Conservation (phyloP, 805 yeast genomes). For the Saccharomycopsis schoenii region DNA sequence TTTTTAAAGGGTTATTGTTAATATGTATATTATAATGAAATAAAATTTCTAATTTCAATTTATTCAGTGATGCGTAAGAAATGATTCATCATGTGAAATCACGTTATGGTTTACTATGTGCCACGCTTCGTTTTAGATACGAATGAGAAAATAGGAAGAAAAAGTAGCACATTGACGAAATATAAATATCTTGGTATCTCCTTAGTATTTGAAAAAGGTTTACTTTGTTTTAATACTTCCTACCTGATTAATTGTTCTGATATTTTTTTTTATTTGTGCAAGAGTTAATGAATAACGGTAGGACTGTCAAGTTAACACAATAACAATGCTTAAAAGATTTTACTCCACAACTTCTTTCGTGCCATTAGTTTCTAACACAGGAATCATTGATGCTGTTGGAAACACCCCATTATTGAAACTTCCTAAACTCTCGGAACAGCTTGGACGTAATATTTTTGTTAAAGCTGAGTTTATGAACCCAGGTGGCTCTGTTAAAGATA, state of each 20-base stretch:
- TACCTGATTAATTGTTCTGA: background rate
- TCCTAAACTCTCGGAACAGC: slow-evolving; percentile 42
- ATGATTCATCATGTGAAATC: background rate
- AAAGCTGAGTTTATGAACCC: slow-evolving; percentile 93
- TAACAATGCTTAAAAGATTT: background rate
- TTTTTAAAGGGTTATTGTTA: slow-evolving; percentile 1
- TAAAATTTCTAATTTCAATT: background rate
- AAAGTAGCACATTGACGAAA: too few species aligned
- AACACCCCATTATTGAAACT: slow-evolving; percentile 76
- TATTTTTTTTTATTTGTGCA: background rate
- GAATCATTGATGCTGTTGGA: slow-evolving; percentile 79
- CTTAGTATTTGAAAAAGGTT: too few species aligned
- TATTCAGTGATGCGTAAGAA: background rate
- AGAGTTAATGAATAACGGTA: too few species aligned
- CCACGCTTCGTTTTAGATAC: background rate
- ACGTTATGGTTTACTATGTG: background rate
- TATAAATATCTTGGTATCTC: too few species aligned
- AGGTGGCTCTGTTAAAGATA: slow-evolving; percentile 85
- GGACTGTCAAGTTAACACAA: background rate
- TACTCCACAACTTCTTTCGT: background rate
- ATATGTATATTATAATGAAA: background rate
- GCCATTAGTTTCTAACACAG: slow-evolving; percentile 4
- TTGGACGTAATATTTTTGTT: slow-evolving; percentile 71
- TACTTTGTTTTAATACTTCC: background rate
- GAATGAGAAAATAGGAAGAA: too few species aligned